These are phyloP conservation scores for Alternaria conjuncta DNA, from an alignment of 2,329 filamentous ascomycete species.

Conservation along the genomic window DNA sequence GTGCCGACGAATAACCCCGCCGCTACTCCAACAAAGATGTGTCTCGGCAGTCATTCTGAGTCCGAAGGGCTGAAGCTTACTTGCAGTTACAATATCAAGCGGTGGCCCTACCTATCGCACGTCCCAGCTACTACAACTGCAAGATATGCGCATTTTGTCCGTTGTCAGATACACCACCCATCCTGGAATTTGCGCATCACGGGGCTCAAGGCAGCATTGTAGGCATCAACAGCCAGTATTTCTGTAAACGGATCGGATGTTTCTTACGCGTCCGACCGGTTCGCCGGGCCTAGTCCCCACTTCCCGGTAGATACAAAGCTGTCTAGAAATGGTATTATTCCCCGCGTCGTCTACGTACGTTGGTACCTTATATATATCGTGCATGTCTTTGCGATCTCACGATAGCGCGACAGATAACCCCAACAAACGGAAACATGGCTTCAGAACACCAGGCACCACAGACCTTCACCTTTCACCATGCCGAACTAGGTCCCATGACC, in stretches of 20 bases:
- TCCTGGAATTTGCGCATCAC: not conserved
- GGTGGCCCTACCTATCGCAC: not conserved
- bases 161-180: not conserved
- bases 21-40: not conserved
- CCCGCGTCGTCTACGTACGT: not conserved
- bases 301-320: not conserved
- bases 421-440: too few relatives aligned
- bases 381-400: not conserved
- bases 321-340: not conserved
- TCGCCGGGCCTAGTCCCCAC: not conserved
- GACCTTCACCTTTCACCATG: slow-evolving; percentile 26
- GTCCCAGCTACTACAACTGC: not conserved
- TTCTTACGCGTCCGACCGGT: not conserved
- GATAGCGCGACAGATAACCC: too few relatives aligned
- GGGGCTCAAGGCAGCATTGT: not conserved
- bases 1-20: not conserved
- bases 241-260: not conserved
- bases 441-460: not conserved
- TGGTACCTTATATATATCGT: not conserved
- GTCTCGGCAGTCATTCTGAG: not conserved
- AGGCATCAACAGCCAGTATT: not conserved
- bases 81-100: not conserved
- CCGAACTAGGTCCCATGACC: slow-evolving; percentile 22
- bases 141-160: not conserved
- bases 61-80: not conserved